Evolutionary conservation across 2,329 filamentous ascomycete genomes (phyloP).

Genomic region (Thermothelomyces thermophilus): DNA sequence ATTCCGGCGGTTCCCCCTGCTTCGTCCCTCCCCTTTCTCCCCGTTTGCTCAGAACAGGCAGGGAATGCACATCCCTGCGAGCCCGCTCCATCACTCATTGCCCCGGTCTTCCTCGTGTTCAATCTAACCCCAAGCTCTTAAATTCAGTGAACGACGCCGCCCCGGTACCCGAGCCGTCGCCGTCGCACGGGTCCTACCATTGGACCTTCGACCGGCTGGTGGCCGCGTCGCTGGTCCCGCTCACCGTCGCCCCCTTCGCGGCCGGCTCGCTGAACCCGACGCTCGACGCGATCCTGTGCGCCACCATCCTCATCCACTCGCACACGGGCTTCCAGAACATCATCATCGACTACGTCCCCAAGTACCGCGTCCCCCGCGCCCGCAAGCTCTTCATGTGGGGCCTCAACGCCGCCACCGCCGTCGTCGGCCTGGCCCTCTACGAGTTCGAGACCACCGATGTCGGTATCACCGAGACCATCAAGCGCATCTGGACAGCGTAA

Average conservation of each 20-base stretch:
- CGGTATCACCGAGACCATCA: conserved; percentile 82
- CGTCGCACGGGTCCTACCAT: conserved; percentile 92
- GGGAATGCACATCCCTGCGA: background rate
- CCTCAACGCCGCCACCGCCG: conserved; percentile 69
- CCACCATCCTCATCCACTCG: conserved; percentile 79
- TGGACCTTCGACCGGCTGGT: conserved; percentile 93
- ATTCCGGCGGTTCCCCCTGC: no score
- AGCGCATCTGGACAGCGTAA: conserved; percentile 90
- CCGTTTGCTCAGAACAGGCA: background rate
- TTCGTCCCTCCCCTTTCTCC: no score
- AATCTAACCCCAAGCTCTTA: conserved; percentile 20
- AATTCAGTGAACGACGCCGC: conserved; percentile 78
- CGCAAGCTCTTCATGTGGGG: conserved; percentile 67
- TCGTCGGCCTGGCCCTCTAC: conserved; percentile 84
- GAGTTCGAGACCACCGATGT: conserved; percentile 99
- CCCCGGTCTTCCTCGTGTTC: background rate
- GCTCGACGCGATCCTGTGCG: conserved; percentile 79
- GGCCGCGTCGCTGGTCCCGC: conserved; percentile 72
- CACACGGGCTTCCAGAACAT: conserved; percentile 91
- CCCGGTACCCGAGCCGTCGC: conserved; percentile 62
- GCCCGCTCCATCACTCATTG: background rate
- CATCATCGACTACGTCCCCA: conserved; percentile 88
- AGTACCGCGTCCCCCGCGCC: conserved; percentile 58
- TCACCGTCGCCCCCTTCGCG: conserved; percentile 87
- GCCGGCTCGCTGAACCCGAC: conserved; percentile 85